Evolutionary conservation across 2,329 filamentous ascomycete species (phyloP).

Genomic region (Cladobotryum protrusum): DNA sequence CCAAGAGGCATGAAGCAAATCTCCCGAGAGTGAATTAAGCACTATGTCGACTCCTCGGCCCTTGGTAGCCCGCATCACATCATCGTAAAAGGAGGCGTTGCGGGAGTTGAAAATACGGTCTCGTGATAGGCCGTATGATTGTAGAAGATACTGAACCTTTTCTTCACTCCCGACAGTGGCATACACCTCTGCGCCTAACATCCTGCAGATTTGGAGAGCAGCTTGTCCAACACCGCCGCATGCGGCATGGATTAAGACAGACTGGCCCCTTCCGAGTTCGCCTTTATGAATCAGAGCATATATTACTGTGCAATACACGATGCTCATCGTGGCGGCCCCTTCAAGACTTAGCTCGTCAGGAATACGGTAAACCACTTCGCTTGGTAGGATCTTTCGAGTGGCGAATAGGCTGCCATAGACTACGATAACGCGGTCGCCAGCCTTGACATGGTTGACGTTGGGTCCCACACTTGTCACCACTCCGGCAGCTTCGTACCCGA

Average conservation of each 20-base stretch:
- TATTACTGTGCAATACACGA: constrained; percentile 25
- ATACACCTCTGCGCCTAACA: constrained; percentile 19
- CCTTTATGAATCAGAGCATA: constrained; percentile 17
- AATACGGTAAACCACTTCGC: constrained; percentile 17
- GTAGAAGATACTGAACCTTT: constrained; percentile 28
- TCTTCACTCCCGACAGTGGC: constrained; percentile 28
- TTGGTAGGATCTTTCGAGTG: background rate
- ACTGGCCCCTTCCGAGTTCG: constrained; percentile 15
- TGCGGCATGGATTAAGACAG: constrained; percentile 2
- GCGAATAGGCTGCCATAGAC: constrained; percentile 1
- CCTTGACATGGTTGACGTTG: constrained; percentile 12
- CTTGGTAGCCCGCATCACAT: constrained; percentile 21
- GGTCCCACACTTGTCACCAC: constrained; percentile 16
- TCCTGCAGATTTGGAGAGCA: constrained; percentile 3
- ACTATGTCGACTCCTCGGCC: constrained; percentile 31
- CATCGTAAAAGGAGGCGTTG: constrained; percentile 25
- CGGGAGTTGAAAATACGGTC: constrained; percentile 29
- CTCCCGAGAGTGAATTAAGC: constrained; percentile 35
- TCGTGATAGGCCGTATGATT: constrained; percentile 23
- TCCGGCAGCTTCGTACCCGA: constrained; percentile 26
- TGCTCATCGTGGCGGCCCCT: constrained; percentile 24
- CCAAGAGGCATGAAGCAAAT: constrained; percentile 37
- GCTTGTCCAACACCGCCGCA: constrained; percentile 8
- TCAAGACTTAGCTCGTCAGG: constrained; percentile 22
- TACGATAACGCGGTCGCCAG: constrained; percentile 29